A percentile compares a stretch with the other conserved stretches of the same genome.
Evolutionary conservation across 176 grass and related monocot genomes (phyloP).

Genomic region (Eleusine coracana): DNA sequence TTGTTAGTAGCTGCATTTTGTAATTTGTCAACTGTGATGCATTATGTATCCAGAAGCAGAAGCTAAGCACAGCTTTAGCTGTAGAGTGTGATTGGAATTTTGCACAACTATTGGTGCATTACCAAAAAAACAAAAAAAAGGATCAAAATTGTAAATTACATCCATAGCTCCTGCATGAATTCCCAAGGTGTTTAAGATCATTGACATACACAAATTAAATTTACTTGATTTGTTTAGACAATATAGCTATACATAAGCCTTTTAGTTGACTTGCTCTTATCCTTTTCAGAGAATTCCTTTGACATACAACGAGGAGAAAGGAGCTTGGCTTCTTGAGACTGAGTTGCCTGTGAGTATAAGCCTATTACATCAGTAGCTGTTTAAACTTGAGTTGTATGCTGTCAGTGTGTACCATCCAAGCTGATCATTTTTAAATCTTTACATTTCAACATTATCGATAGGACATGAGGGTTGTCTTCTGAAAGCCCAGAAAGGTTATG

Average conservation of each 20-base stretch:
- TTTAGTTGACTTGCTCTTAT: not conserved
- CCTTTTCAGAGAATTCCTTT: conserved; percentile 65
- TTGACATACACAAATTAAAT: not conserved
- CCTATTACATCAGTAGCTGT: not conserved
- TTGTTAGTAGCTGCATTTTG: no score
- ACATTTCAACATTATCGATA: not conserved
- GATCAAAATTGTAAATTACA: not conserved
- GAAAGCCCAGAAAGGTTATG: not conserved
- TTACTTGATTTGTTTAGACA: not conserved
- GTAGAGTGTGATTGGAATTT: no score
- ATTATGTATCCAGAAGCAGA: no score
- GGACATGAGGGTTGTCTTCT: not conserved
- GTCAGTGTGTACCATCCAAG: not conserved
- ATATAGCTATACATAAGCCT: not conserved
- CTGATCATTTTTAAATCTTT: not conserved
- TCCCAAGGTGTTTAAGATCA: not conserved
- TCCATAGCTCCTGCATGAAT: not conserved
- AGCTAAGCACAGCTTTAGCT: no score
- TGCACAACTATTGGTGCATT: no score
- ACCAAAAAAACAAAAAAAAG: no score
- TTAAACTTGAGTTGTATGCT: not conserved
- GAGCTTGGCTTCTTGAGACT: conserved; percentile 76
- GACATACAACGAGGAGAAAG: conserved; percentile 58
- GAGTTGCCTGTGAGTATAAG: conserved; percentile 75
- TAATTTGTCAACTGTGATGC: no score